Base-by-base conservation (phyloP, 2,329 filamentous ascomycete genomes). In the Neopestalotiopsis sp. region DNA sequence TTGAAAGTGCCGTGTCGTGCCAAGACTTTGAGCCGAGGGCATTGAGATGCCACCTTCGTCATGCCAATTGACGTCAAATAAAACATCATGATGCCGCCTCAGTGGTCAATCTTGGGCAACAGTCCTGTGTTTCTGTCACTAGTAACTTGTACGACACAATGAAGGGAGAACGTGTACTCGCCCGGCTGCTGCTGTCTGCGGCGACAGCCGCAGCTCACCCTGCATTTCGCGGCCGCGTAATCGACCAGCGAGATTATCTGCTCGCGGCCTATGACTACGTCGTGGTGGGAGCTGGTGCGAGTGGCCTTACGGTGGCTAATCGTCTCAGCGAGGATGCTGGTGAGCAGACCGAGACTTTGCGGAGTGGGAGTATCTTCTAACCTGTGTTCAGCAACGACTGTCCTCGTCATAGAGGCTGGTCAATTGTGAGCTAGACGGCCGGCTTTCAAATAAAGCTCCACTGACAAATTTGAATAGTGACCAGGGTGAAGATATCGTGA, bases 381-480 rank as follows among this genome's bases (percentile, higher is more conserved):
- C 2, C 1, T 17, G 38, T 17, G 24, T 5, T 9, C 34, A 66
- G n/a, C 40, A 75, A 73, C 74, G n/a, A 74, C 73, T 2, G 74
- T 77, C 6, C 66, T 78, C 17, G 65, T 77, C 2, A 70, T 77
- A 1, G 76, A 78, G 66, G 71, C 74, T 17, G 73, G 76, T 40
- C 70, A 75, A 2, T n/a, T 78, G 76, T 77, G 66, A 71, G 74
- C 72, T 4, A 10, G 6, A 7, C 30, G 28, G 10, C 10, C 24
- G 3, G 70, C 74, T 1, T 76, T 78, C 10, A 78, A 82, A 72
- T 12, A 78, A 82, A 72, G 75, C 78, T 68, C 66, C 70, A 38
- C 14, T 20, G 24, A 20, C 42, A 61, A 52, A 14, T 62, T 59
- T 24, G 34, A 20, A 60, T 57, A 62, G 12, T 60, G n/a, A 64